Evolutionary conservation across 1,139 yeast genomes (phyloP), one percentile per base, ranked within the genome.

Genomic region (Suzukiozyma palmioleophila): DNA sequence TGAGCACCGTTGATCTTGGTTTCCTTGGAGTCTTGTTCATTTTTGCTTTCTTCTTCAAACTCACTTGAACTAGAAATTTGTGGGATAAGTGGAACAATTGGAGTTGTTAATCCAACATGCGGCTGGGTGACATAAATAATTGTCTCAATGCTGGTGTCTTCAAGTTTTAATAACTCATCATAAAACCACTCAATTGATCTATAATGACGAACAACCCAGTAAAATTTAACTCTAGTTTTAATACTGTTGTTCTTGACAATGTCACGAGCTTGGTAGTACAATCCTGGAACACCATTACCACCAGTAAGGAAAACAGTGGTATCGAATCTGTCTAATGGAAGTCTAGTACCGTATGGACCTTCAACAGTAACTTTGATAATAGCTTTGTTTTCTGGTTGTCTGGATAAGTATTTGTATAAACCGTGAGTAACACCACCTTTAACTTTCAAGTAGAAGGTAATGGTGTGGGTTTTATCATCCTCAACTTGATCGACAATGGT

Each of bases 211-310:
- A 66, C 56, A 32, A 64, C 57, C 71, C 72, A 66, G 47, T 54
- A 53, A 30, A 66, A 56, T 44, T 59, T 60, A 27, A 63, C 41
- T 35, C 39, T 39, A 10, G 44, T 40, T 24, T 42, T 41, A 2
- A 43, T 40, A n/a, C 43, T 40, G 9, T 46, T 39, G 25, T 45
- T 44, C 29, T 40, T 42, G 12, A 58, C 59, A 41, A 63, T 49
- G 34, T 53, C 52, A 33, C 49, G 46, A 12, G 66, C 67, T 48
- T 66, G 66, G 24, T 60, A 54, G 46, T 58, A 67, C 36, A 66
- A 49, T 16, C 73, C 73, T 2, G 95, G 84, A 47, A 86, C 71
- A 49, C 95, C 95, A 44, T 82, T 81, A 37, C 92, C 92, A 44
- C 89, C 85, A 33, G 72, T 80, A 39, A 84, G 50, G 35, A 84